Percentiles rank a stretch among this genome's conserved stretches.
phyloP scores from a whole-genome alignment of 345 rosid genomes.

The Bruguiera gymnorhiza region DNA sequence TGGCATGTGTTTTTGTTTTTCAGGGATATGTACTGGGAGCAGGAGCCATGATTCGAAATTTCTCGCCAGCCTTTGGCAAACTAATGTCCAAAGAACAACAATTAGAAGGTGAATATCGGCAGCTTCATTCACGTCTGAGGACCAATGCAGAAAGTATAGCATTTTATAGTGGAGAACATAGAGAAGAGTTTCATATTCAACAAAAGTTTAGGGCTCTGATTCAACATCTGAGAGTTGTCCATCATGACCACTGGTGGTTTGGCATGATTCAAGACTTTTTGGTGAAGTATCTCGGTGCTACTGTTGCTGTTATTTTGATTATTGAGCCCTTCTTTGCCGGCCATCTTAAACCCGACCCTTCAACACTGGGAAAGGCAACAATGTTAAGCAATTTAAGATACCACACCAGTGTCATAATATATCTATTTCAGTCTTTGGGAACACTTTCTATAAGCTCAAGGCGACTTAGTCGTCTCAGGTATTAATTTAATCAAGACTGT shows the following conservation, averaged over 20 bases:
- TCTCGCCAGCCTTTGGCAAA: slow-evolving; percentile 95
- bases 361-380: slow-evolving; percentile 90
- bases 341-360: slow-evolving; percentile 79
- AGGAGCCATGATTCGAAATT: slow-evolving; percentile 76
- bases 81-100: slow-evolving; percentile 92
- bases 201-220: slow-evolving; percentile 74
- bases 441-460: slow-evolving; percentile 93
- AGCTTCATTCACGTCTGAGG: slow-evolving; percentile 93
- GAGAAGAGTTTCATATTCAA: slow-evolving; percentile 89
- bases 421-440: slow-evolving; percentile 89
- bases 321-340: slow-evolving; percentile 98
- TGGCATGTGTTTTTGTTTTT: slow-evolving; percentile 19
- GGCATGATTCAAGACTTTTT: slow-evolving; percentile 99
- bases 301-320: slow-evolving; percentile 87
- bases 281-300: slow-evolving; percentile 93
- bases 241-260: slow-evolving; percentile 99
- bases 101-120: slow-evolving; percentile 93
- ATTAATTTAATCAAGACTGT: slow-evolving; percentile 6
- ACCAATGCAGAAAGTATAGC: slow-evolving; percentile 99
- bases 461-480: slow-evolving; percentile 93
- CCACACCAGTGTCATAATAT: slow-evolving; percentile 91
- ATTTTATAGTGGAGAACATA: slow-evolving; percentile 89
- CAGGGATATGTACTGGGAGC: slow-evolving; percentile 92
- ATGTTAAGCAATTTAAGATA: slow-evolving; percentile 99
- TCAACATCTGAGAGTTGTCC: slow-evolving; percentile 70